Conservation (phyloP, 495 filamentous ascomycete genomes). For the Penicillium antarcticum region DNA sequence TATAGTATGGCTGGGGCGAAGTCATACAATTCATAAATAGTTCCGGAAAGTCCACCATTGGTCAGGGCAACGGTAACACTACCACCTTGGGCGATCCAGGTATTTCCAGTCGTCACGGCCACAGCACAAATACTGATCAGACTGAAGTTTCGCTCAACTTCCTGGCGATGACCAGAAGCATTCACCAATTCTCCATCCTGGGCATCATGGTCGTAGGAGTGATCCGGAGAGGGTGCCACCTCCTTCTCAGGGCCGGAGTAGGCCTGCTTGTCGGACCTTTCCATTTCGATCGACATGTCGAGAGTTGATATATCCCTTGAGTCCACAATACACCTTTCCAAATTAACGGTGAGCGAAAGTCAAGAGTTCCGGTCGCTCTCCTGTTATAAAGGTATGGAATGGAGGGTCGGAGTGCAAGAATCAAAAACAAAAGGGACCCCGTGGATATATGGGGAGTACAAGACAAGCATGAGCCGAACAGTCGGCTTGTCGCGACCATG, state of each 20-base stretch:
- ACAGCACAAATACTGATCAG: constrained; percentile 55
- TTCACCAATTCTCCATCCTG: constrained; percentile 39
- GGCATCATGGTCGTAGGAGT: constrained; percentile 6
- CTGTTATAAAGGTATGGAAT: background rate
- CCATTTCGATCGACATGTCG: constrained; percentile 15
- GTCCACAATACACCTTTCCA: background rate
- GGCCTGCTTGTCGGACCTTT: background rate
- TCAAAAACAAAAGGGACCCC: background rate
- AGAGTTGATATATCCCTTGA: background rate
- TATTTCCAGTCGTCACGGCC: constrained; percentile 55
- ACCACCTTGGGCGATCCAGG: constrained; percentile 58
- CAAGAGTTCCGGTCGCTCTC: background rate
- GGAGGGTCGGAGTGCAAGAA: background rate
- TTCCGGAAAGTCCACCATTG: constrained; percentile 51
- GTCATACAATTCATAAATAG: constrained; percentile 51
- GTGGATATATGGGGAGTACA: too few species aligned
- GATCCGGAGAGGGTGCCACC: constrained; percentile 19
- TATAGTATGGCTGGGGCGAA: background rate
- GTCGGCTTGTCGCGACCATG: constrained; percentile 1
- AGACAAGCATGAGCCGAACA: background rate
- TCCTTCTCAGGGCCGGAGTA: constrained; percentile 8
- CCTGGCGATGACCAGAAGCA: constrained; percentile 55
- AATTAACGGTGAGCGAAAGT: background rate
- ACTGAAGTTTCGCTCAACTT: constrained; percentile 59
- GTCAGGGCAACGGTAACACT: constrained; percentile 37